phyloP scores from a whole-genome alignment of 805 yeast species.

The Zygotorulaspora florentina region DNA sequence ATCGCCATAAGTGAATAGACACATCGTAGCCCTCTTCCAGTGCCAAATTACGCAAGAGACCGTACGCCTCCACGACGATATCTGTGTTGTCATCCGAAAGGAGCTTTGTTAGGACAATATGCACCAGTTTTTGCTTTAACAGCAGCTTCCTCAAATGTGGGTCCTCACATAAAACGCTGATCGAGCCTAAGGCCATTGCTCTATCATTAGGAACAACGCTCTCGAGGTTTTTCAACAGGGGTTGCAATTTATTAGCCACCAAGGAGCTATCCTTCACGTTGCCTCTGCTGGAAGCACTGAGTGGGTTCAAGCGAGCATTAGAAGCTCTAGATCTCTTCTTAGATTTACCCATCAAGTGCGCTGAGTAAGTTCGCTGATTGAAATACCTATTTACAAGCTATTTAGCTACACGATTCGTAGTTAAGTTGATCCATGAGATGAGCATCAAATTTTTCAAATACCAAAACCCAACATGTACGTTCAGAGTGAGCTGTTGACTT shows the following conservation, averaged over 20 bases:
- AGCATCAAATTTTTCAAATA: slow-evolving; percentile 13
- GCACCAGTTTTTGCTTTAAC: slow-evolving; percentile 67
- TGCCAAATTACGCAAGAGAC: slow-evolving; percentile 72
- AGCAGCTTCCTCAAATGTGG: slow-evolving; percentile 55
- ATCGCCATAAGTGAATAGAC: slow-evolving; percentile 70
- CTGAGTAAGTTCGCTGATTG: not conserved
- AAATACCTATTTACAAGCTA: slow-evolving; percentile 1
- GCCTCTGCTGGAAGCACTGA: slow-evolving; percentile 21
- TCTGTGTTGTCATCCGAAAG: slow-evolving; percentile 68
- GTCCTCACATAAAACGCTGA: slow-evolving; percentile 69
- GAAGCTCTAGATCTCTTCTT: slow-evolving; percentile 61
- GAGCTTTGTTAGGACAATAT: slow-evolving; percentile 56
- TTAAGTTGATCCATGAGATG: slow-evolving; percentile 10
- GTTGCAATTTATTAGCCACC: slow-evolving; percentile 55
- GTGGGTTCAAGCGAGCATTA: slow-evolving; percentile 37
- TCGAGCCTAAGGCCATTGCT: slow-evolving; percentile 70
- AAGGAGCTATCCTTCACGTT: slow-evolving; percentile 47
- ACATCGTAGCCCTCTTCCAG: slow-evolving; percentile 87
- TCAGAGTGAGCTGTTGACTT: not conserved
- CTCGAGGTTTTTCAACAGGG: slow-evolving; percentile 61
- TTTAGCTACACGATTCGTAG: not conserved
- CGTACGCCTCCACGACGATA: slow-evolving; percentile 74
- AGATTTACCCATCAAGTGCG: slow-evolving; percentile 59
- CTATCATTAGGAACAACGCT: slow-evolving; percentile 67
- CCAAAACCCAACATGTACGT: not conserved